These are phyloP conservation scores for Immersiporthe knoxdaviesiana DNA, from an alignment of 2,329 filamentous ascomycete genomes.

Conservation along the genomic window DNA sequence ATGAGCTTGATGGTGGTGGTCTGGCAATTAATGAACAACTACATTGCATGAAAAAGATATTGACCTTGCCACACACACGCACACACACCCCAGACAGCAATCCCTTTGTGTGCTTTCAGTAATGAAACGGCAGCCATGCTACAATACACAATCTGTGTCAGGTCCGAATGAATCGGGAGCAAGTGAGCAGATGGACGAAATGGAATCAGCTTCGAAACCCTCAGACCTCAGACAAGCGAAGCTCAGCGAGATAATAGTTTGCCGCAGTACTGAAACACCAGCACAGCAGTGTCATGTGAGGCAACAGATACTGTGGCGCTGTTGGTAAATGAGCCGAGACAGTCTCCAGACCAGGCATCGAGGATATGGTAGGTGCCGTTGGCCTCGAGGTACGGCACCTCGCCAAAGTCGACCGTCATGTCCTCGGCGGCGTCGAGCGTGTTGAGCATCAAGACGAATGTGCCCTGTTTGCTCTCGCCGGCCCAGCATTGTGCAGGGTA, in stretches of 20 bases:
- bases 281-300: slow-evolving; percentile 16
- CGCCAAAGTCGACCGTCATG: slow-evolving; percentile 45
- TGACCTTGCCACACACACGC: too few relatives aligned
- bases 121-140: too few relatives aligned
- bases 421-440: slow-evolving; percentile 35
- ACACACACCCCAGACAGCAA: too few relatives aligned
- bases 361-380: slow-evolving; percentile 18
- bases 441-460: slow-evolving; percentile 54
- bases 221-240: not conserved
- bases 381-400: slow-evolving; percentile 42
- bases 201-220: not conserved
- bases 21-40: too few relatives aligned
- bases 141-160: too few relatives aligned
- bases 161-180: too few relatives aligned
- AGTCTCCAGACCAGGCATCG: slow-evolving; percentile 20
- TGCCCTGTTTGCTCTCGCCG: slow-evolving; percentile 46
- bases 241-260: slow-evolving; percentile 3
- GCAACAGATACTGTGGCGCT: slow-evolving; percentile 16
- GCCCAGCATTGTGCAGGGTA: slow-evolving; percentile 55
- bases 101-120: too few relatives aligned
- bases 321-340: slow-evolving; percentile 13
- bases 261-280: slow-evolving; percentile 20
- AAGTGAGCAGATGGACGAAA: too few relatives aligned
- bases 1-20: too few relatives aligned
- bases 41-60: too few relatives aligned